Base-by-base conservation (phyloP, 352 stramenopile genomes). In the Phytophthora sp. region DNA sequence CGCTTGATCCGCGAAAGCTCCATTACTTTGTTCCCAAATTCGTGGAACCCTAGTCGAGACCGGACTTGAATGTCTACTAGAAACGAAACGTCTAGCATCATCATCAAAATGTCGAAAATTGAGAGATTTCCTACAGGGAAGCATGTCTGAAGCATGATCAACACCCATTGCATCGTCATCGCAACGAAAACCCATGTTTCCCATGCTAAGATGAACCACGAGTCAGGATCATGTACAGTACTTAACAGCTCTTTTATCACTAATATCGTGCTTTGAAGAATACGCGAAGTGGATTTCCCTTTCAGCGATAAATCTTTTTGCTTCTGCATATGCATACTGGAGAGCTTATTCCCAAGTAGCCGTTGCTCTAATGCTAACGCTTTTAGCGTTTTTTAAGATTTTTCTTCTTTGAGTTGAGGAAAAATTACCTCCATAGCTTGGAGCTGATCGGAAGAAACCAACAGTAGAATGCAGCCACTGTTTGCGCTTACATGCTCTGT, bases 11-110 rank as follows among this genome's bases (percentile, higher is more conserved):
- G 45, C 12, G 43, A 26, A 0, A 53, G 24, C 10, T 77, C 57
- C 75, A 88, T 89, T 1, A 92, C 69, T 54, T 91, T 91, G 66
- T 89, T 89, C 3, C 80, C 83, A 31, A 83, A 89, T 37, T 87
- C 72, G 45, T 84, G 84, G 45, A 76, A 90, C 3, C 80, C 82
- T 13, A 89, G 60, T 5, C 69, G 79, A 1, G 55, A 84, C 0
- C 83, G 74, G 8, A 92, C 41, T 12, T 72, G 79, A 3, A 91
- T 77, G 35, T 90, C 82, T 3, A 87, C 1, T 0, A 84, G 27
- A 38, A 91, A 90, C 1, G 45, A 51, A 0, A 76, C 0, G 44
- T 91, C 82, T 13, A 89, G 32, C 15, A 87, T 37, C 2, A 73
- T 32, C 18, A 79, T 54, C 3, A 86, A 18, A 0, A 26, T 46